Evolutionary conservation across 75 land plant species (phyloP), one percentile per base, ranked within the genome.

Genomic region (Picea glauca): DNA sequence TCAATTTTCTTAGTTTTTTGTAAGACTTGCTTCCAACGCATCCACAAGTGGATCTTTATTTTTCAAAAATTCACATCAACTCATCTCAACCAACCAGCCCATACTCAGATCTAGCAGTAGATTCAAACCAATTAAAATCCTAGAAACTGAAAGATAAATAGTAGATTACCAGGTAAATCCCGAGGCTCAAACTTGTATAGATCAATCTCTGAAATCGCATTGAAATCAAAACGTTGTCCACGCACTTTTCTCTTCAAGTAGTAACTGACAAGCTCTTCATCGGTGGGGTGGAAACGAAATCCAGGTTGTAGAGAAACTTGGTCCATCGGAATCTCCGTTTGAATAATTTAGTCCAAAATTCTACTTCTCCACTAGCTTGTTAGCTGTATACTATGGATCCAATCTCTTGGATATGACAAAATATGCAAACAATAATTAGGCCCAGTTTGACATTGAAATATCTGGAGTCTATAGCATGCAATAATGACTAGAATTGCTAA

Each of bases 241-340:
- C 31, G 26, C 20, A 87, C 81, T 81, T 84, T 87, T 20, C 89
- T 77, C 77, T 76, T 87, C 31, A 87, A 76, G 72, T 82, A 85
- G 77, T 84, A 87, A 26, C 68, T 70, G 15, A 84, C 79, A 0
- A 87, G 77, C 77, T 87, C 89, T 59, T 80, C 89, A 73, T 87
- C 89, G 0, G 86, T 79, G 1, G 89, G 89, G 62, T 87, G 89
- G 75, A 87, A 87, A 15, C 89, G 72, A 67, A 87, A 87, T 21
- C 89, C 89, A 11, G 89, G 89, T 1, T 78, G 77, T 1, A 78
- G 65, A 17, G 75, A 68, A 31, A 85, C 72, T 68, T 75, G 60
- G 23, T 20, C 77, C 73, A 70, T 70, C 17, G 50, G 35, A 66
- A 15, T 3, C 31, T 31, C 15, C 35, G 17, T 33, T 65, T 40